Percentiles rank a stretch among this genome's conserved stretches.
Evolutionary conservation across 306 rosid species (phyloP).

Genomic region (Rosa persica): DNA sequence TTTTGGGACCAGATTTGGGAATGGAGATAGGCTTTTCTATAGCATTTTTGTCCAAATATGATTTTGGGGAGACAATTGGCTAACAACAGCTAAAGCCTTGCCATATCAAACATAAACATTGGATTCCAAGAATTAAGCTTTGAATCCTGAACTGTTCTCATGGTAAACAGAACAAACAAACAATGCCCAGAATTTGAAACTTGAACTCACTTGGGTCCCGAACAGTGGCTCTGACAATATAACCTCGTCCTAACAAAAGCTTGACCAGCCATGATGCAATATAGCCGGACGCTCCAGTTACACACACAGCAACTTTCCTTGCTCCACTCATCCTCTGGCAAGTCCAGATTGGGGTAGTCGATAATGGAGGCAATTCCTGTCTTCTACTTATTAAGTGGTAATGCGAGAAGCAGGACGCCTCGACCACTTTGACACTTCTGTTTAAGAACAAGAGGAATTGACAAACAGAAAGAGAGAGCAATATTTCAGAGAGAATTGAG

Average conservation of each 20-base stretch:
- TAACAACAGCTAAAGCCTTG: background rate
- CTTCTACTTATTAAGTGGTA: too few relatives aligned
- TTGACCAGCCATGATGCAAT: slow-evolving; percentile 40
- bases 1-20: too few relatives aligned
- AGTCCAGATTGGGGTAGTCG: too few relatives aligned
- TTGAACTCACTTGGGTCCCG: slow-evolving; percentile 38
- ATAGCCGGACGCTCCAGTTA: slow-evolving; percentile 37
- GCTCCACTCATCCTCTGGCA: slow-evolving; percentile 2
- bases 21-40: too few relatives aligned
- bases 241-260: slow-evolving; percentile 48
- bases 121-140: background rate
- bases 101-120: background rate
- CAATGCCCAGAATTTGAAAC: background rate
- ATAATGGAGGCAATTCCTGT: too few relatives aligned
- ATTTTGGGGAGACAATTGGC: too few relatives aligned
- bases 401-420: too few relatives aligned
- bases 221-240: slow-evolving; percentile 49
- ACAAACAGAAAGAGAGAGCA: too few relatives aligned
- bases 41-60: too few relatives aligned
- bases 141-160: background rate
- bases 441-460: too few relatives aligned
- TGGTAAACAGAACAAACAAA: background rate
- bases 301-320: slow-evolving; percentile 23
- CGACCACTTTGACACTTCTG: too few relatives aligned
- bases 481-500: too few relatives aligned